These are phyloP conservation scores for Fusarium sororula DNA, from an alignment of 2,329 filamentous ascomycete species.

Conservation along the genomic window DNA sequence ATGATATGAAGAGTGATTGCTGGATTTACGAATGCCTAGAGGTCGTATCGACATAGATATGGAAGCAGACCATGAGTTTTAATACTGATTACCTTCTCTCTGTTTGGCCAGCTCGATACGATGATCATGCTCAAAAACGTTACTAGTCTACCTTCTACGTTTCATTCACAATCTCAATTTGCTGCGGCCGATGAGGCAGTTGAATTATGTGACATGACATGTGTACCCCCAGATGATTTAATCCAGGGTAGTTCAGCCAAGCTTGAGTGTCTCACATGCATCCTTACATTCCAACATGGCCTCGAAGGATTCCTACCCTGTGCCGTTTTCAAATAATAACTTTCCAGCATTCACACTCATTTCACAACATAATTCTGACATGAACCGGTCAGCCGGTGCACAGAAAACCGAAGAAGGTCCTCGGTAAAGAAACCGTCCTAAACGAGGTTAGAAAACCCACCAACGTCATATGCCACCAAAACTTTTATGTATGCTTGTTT, in stretches of 20 bases:
- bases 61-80: not conserved
- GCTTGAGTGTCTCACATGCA: not conserved
- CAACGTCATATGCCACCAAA: not conserved
- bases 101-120: not conserved
- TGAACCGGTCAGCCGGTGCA: not conserved
- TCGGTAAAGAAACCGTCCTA: not conserved
- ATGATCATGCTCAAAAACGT: not conserved
- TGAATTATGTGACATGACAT: not conserved
- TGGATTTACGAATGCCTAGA: not conserved
- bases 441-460: too few species aligned
- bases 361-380: not conserved
- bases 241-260: not conserved
- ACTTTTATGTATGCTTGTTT: not conserved
- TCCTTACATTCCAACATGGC: too few species aligned
- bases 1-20: not conserved
- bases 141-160: not conserved
- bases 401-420: not conserved
- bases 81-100: not conserved
- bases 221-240: not conserved
- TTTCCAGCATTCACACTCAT: rapidly evolving
- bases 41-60: not conserved
- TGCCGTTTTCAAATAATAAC: too few species aligned
- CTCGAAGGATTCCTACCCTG: not conserved
- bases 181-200: not conserved
- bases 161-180: not conserved